phyloP scores from a whole-genome alignment of 352 stramenopile species.

The Pythium aphanidermatum region DNA sequence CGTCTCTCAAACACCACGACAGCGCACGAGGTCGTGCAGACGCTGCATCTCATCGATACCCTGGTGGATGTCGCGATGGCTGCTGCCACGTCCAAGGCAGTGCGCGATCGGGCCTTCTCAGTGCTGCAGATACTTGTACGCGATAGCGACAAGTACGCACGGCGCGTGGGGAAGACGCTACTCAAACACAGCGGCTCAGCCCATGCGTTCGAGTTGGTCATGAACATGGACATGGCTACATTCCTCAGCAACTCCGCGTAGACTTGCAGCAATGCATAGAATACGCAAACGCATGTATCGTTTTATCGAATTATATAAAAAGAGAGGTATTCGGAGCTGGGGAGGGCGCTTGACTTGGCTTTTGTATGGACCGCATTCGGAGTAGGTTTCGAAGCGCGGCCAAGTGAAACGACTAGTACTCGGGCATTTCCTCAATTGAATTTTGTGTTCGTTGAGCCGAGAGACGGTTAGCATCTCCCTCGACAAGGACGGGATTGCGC shows the following conservation, averaged over 20 bases:
- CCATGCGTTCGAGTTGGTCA: slow-evolving; percentile 20
- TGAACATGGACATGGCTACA: slow-evolving; percentile 24
- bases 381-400: slow-evolving; percentile 29
- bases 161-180: slow-evolving; percentile 30
- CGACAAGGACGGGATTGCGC: slow-evolving; percentile 91
- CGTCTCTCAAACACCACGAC: slow-evolving; percentile 9
- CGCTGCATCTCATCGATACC: slow-evolving; percentile 42
- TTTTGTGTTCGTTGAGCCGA: slow-evolving; percentile 91
- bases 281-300: not conserved
- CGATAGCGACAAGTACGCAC: slow-evolving; percentile 18
- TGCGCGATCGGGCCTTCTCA: slow-evolving; percentile 9
- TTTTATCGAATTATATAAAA: slow-evolving; percentile 11
- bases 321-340: not conserved
- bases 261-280: no score
- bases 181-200: slow-evolving; percentile 16
- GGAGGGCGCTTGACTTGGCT: not conserved
- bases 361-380: slow-evolving; percentile 1
- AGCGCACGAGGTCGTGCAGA: slow-evolving; percentile 38
- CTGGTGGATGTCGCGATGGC: slow-evolving; percentile 23
- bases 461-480: slow-evolving; percentile 94
- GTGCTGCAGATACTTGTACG: slow-evolving; percentile 25
- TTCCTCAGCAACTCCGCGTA: no score
- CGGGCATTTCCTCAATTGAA: not conserved
- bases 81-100: not conserved
- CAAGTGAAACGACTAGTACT: slow-evolving; percentile 14